Conservation (phyloP, 2,329 filamentous ascomycete genomes). For the Colletotrichum cuscutae region DNA sequence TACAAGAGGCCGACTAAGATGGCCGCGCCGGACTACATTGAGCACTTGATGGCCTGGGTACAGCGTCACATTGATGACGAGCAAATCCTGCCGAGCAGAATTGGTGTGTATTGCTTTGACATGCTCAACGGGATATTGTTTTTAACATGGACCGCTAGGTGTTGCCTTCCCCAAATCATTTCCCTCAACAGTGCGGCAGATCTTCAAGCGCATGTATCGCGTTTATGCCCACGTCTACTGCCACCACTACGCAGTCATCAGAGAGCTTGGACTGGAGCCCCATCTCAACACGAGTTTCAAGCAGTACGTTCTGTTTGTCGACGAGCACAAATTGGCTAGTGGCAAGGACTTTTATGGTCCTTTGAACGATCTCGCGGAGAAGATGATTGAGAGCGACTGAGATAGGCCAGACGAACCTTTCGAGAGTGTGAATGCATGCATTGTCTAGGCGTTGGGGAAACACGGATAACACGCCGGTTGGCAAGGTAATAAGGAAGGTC, state of each 20-base stretch:
- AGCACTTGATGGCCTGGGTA: slow-evolving; percentile 97
- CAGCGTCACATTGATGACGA: slow-evolving; percentile 97
- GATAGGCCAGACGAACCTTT: neutral
- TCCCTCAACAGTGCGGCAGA: slow-evolving; percentile 86
- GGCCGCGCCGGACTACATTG: slow-evolving; percentile 96
- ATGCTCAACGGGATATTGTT: no score
- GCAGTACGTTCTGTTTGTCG: slow-evolving; percentile 98
- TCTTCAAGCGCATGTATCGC: slow-evolving; percentile 98
- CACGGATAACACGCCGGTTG: slow-evolving; percentile 6
- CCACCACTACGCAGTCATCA: slow-evolving; percentile 97
- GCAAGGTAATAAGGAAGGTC: slow-evolving; percentile 26
- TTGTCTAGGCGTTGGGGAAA: slow-evolving; percentile 35
- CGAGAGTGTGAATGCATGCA: slow-evolving; percentile 16
- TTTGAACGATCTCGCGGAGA: slow-evolving; percentile 93
- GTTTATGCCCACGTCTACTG: slow-evolving; percentile 99
- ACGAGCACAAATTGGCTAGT: slow-evolving; percentile 91
- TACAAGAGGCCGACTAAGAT: slow-evolving; percentile 98
- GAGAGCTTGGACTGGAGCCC: slow-evolving; percentile 93
- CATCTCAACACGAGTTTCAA: slow-evolving; percentile 99
- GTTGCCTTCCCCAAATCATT: slow-evolving; percentile 97
- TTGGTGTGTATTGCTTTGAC: slow-evolving; percentile 63
- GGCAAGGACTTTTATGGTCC: slow-evolving; percentile 99
- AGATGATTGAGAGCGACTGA: slow-evolving; percentile 94
- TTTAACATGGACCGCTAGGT: slow-evolving; percentile 57
- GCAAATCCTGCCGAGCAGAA: slow-evolving; percentile 91